A percentile compares a stretch with the other conserved stretches of the same genome.
These are phyloP conservation scores for Calonectria fujianensis DNA, from an alignment of 2,329 filamentous ascomycete species.

Conservation along the genomic window DNA sequence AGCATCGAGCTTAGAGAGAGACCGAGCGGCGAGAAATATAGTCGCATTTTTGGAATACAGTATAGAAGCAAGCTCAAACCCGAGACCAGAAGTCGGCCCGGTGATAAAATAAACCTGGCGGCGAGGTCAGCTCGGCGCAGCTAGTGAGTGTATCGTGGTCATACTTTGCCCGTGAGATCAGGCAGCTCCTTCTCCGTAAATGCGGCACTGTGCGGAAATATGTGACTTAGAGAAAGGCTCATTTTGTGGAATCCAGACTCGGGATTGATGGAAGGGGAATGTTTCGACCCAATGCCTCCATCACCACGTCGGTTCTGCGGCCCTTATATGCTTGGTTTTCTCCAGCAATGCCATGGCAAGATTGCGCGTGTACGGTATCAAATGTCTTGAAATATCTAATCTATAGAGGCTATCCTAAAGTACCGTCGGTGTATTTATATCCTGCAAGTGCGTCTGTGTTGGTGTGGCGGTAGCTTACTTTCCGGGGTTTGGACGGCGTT, in stretches of 20 bases:
- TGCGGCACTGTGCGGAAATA: constrained; percentile 19
- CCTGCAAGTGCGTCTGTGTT: constrained; percentile 27
- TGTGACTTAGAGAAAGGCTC: constrained; percentile 23
- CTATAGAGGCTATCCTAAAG: not conserved
- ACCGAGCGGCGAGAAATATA: constrained; percentile 23
- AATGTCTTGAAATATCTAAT: not conserved
- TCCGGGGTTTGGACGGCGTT: constrained; percentile 30
- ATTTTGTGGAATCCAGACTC: constrained; percentile 1
- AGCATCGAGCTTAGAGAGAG: constrained; percentile 4
- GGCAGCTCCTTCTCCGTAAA: constrained; percentile 28
- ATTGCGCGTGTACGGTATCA: constrained; percentile 1
- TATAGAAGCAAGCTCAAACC: constrained; percentile 23
- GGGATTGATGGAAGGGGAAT: not conserved
- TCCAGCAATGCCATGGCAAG: not conserved
- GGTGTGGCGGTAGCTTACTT: not conserved
- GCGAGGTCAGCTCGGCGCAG: not conserved
- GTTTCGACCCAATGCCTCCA: not conserved
- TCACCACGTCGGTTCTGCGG: not conserved
- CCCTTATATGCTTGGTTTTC: constrained; percentile 6
- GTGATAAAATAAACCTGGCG: constrained; percentile 29
- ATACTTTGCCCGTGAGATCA: constrained; percentile 33
- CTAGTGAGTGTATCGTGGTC: not conserved
- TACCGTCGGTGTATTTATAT: not conserved
- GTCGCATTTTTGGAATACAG: constrained; percentile 32
- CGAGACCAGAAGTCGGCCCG: constrained; percentile 26